Base-by-base conservation (phyloP, 768 basidiomycete genomes). In the Suillus fuscotomentosus region DNA sequence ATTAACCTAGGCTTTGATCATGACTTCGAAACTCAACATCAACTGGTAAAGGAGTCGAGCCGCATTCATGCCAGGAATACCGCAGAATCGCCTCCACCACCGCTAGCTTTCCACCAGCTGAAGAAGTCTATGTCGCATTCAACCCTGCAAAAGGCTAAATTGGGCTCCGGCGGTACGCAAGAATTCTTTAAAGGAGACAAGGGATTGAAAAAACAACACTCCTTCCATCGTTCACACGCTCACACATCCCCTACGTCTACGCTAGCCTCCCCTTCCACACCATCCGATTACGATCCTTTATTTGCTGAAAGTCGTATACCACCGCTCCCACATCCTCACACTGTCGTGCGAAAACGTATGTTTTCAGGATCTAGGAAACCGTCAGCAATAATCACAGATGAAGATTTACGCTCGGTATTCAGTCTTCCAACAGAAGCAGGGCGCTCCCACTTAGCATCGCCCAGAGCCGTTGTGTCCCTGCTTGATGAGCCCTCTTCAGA, bases 291-390 rank as follows among this genome's bases (percentile, higher is more conserved):
- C 14, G 67, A 70, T 36, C 47, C 48, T 27, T 45, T 59, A 22
- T 53, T 60, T 20, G 42, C 24, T 24, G 57, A 59, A 22, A 22
- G 24, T 5, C n/a, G 20, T n/a, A 45, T 65, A 43, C 48, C 45
- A 48, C 51, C 60, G 34, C 64, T 34, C 50, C 43, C 67, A 34
- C 43, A 13, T 24, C 54, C 56, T 51, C 55, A 64, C 14, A 45
- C 83, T 20, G 66, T 78, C 47, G 68, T 75, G 38, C 78, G 79
- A 39, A 75, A 83, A 69, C 83, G 89, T n/a, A 73, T 91, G 14
- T 90, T 90, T 69, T 90, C 89, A 20, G 80, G 82, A 43, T 82
- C 86, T 8, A 85, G 83, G 63, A 79, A 85, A 64, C 84, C 85
- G 22, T 86, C 87, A 5, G 84, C 83, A 17, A 82, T 84, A 50